Evolutionary conservation across 345 rosid genomes (phyloP), one percentile per base, ranked within the genome.

Genomic region (Turritis glabra): DNA sequence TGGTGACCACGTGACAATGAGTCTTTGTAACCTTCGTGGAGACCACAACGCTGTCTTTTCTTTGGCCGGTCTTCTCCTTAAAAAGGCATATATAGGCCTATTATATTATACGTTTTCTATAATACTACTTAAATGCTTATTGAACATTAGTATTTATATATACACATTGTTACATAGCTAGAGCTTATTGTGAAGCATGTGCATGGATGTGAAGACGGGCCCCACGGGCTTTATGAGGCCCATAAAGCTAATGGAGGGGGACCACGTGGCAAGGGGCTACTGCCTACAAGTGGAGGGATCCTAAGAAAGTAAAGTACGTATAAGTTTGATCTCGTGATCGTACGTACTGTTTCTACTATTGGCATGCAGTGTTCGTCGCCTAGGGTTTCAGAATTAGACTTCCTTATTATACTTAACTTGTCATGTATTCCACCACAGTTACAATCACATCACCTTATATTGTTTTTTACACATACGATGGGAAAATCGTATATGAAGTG

Each of bases 321-420:
- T 71, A 63, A 69, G 48, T 69, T 68, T 62, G 55, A 67, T 68
- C 79, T 76, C 80, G 80, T 77, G 75, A 77, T 77, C 66, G 75
- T 76, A 75, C 75, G 80, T 64, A 71, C 76, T 77, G 38, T 77
- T 77, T 71, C 77, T 71, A 71, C 80, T 57, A 77, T 71, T 77
- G 72, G 62, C 77, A 71, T 71, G 80, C 80, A 71, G 62, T 77
- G 80, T 77, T 71, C 80, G 27, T 64, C 77, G 37, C 67, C 73
- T 77, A 77, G 77, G 80, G 77, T 64, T 71, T 71, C 76, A 64
- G 67, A 33, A 44, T 57, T 64, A 77, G 76, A 70, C 80, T 71
- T 63, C 21, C 64, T 52, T 61, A 62, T 53, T 51, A 69, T 69
- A 67, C 68, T 58, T 67, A 75, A 58, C 62, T 58, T 75, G 68